Evolutionary conservation across 768 basidiomycete species (phyloP).

Genomic region (Plicaturopsis crispa): DNA sequence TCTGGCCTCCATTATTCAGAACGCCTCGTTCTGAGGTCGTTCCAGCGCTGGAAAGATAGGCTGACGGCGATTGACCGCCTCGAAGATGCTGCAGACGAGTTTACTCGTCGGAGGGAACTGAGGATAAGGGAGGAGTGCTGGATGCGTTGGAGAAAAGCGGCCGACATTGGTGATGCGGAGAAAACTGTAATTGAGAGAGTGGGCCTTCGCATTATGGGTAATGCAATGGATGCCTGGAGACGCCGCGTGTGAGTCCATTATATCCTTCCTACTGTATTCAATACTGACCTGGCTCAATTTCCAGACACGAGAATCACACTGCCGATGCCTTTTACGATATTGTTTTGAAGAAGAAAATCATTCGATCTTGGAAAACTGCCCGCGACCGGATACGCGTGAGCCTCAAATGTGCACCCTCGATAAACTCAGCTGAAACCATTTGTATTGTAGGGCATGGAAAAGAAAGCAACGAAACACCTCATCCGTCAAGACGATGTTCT

Average conservation of each 20-base stretch:
- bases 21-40: conserved; percentile 34
- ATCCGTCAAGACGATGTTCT: conserved; percentile 51
- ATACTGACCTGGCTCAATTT: conserved; percentile 4
- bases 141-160: conserved; percentile 48
- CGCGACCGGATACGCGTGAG: conserved; percentile 43
- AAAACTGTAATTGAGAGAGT: conserved; percentile 34
- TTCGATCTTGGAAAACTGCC: conserved; percentile 51
- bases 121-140: conserved; percentile 35
- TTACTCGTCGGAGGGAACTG: conserved; percentile 30
- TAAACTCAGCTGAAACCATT: conserved; percentile 3
- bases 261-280: not conserved
- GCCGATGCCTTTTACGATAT: conserved; percentile 37
- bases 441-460: conserved; percentile 40
- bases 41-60: conserved; percentile 45
- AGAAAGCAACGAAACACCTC: conserved; percentile 47
- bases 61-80: conserved; percentile 33
- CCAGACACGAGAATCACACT: conserved; percentile 34
- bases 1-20: conserved; percentile 44
- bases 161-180: conserved; percentile 38
- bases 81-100: conserved; percentile 43
- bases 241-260: conserved; percentile 37
- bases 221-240: conserved; percentile 50
- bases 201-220: conserved; percentile 39
- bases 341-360: conserved; percentile 33
- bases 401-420: conserved; percentile 1